Conservation (phyloP, 768 basidiomycete species). For the Tulasnella sp. region DNA sequence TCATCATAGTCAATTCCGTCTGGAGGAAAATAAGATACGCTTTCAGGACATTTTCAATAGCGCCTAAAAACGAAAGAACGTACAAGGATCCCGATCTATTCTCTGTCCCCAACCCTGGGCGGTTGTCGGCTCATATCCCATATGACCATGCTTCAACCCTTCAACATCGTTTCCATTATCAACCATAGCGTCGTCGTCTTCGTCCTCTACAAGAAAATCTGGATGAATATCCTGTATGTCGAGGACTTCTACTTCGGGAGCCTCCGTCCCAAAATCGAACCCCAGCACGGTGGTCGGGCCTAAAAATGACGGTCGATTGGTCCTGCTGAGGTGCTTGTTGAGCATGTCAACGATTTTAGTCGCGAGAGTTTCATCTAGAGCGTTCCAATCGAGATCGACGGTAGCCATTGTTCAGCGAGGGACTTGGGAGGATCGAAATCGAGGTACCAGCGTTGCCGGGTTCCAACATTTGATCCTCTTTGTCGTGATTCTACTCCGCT, state of each 20-base stretch:
- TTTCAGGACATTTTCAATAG: background rate
- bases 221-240: conserved; percentile 92
- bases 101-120: background rate
- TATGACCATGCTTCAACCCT: conserved; percentile 4
- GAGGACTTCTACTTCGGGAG: conserved; percentile 84
- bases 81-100: background rate
- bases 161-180: background rate
- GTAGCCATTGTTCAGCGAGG: conserved; percentile 17
- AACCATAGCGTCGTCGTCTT: conserved; percentile 41
- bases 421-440: background rate
- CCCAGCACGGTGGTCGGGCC: conserved; percentile 85
- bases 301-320: conserved; percentile 85
- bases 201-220: conserved; percentile 86
- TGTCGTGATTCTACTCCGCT: background rate
- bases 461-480: background rate
- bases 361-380: conserved; percentile 71
- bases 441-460: background rate
- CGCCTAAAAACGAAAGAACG: background rate
- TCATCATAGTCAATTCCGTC: background rate
- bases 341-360: conserved; percentile 65
- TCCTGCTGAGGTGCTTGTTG: conserved; percentile 68
- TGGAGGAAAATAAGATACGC: background rate
- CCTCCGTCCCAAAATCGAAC: conserved; percentile 77
- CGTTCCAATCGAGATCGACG: conserved; percentile 82
- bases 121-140: background rate